A percentile compares a stretch with the other conserved stretches of the same genome.
These are phyloP conservation scores for Monosporascus sp. DNA, from an alignment of 2,329 filamentous ascomycete genomes.

Conservation along the genomic window DNA sequence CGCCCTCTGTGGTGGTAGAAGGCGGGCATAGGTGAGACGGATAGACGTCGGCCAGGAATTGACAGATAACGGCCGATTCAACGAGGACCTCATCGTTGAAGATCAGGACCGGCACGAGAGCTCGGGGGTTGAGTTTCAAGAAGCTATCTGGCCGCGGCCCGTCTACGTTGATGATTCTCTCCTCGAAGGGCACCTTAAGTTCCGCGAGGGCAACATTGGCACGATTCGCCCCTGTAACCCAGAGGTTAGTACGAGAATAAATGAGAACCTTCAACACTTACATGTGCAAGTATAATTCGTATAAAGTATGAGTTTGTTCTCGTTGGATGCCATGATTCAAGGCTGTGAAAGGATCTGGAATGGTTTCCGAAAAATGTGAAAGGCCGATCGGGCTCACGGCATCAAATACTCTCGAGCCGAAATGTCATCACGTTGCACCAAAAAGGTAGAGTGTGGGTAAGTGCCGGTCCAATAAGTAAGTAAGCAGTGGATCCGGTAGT, in stretches of 20 bases:
- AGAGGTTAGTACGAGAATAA: not conserved
- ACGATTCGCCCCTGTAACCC: conserved; percentile 57
- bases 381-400: not conserved
- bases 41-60: conserved; percentile 65
- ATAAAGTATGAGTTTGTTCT: not conserved
- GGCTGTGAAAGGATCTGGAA: not conserved
- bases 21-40: conserved; percentile 62
- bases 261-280: not conserved
- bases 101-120: conserved; percentile 66
- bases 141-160: conserved; percentile 68
- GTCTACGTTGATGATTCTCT: conserved; percentile 66
- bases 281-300: not conserved
- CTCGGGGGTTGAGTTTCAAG: conserved; percentile 71
- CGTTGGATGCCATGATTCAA: not conserved
- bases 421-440: not conserved
- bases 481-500: not conserved
- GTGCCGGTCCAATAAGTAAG: not conserved
- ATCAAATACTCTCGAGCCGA: not conserved
- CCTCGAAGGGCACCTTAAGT: conserved; percentile 59
- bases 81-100: conserved; percentile 64
- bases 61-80: conserved; percentile 68
- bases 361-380: too few species aligned
- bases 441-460: too few species aligned
- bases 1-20: conserved; percentile 43
- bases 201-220: conserved; percentile 67